Evolutionary conservation across 1,139 yeast species (phyloP).

Genomic region (Geotrichum citri-aurantii): DNA sequence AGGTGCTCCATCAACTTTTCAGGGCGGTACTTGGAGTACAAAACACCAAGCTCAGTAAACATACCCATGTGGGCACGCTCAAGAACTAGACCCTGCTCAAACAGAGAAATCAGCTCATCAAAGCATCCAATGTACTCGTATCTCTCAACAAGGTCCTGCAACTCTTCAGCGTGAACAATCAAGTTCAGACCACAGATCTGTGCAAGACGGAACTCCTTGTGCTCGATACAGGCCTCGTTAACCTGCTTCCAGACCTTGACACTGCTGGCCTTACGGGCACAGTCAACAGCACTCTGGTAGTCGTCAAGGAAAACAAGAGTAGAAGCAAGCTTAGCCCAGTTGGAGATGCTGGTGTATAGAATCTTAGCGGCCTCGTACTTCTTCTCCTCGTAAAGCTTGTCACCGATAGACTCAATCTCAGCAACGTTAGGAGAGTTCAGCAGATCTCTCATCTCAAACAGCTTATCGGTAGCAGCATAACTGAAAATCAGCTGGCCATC

Average conservation of each 20-base stretch:
- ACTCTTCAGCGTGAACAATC: slow-evolving; percentile 95
- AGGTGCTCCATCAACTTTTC: slow-evolving; percentile 92
- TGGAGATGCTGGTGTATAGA: slow-evolving; percentile 78
- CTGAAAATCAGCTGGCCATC: slow-evolving; percentile 89
- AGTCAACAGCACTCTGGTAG: slow-evolving; percentile 95
- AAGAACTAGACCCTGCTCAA: slow-evolving; percentile 91
- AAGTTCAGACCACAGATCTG: slow-evolving; percentile 98
- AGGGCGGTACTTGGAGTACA: slow-evolving; percentile 87
- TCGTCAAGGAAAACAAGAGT: slow-evolving; percentile 88
- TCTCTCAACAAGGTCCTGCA: slow-evolving; percentile 79
- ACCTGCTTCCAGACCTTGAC: slow-evolving; percentile 96
- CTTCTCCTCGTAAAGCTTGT: slow-evolving; percentile 71
- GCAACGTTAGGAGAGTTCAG: slow-evolving; percentile 89
- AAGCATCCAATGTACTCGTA: slow-evolving; percentile 91
- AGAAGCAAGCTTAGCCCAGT: slow-evolving; percentile 92
- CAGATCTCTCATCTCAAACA: slow-evolving; percentile 77
- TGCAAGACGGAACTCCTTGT: slow-evolving; percentile 91
- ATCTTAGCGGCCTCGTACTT: slow-evolving; percentile 92
- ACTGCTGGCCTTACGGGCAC: slow-evolving; percentile 97
- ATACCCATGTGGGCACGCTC: slow-evolving; percentile 99
- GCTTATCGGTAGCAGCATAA: slow-evolving; percentile 71
- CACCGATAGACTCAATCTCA: slow-evolving; percentile 87
- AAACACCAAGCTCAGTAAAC: slow-evolving; percentile 92
- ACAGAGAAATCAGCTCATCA: slow-evolving; percentile 81
- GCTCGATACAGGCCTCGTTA: slow-evolving; percentile 91